Percentiles rank a stretch among this genome's conserved stretches.
These are phyloP conservation scores for Camelina neglecta DNA, from an alignment of 345 rosid genomes.

Conservation along the genomic window DNA sequence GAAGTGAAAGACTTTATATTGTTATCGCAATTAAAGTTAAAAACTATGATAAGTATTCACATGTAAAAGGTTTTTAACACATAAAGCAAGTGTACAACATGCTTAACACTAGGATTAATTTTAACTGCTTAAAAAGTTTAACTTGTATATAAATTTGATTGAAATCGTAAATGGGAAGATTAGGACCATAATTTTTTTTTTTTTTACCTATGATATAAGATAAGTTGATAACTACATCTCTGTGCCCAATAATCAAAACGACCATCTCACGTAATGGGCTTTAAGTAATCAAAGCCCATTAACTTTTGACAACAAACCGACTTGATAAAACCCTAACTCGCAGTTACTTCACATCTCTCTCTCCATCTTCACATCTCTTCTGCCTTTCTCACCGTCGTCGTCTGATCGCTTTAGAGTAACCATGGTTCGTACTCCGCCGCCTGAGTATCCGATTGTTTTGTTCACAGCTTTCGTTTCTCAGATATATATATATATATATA, in stretches of 20 bases:
- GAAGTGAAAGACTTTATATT: background rate
- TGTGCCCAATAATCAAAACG: too few species aligned
- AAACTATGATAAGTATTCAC: background rate
- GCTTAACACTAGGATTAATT: background rate
- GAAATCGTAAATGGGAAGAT: too few species aligned
- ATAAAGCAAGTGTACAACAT: background rate
- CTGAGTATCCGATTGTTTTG: background rate
- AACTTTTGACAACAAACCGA: background rate
- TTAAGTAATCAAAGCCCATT: too few species aligned
- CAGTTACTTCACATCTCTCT: background rate
- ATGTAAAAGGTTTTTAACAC: background rate
- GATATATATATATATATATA: too few species aligned
- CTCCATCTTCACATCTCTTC: too few species aligned
- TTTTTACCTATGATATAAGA: too few species aligned
- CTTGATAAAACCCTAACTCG: constrained; percentile 32
- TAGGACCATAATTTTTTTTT: too few species aligned
- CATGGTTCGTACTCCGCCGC: constrained; percentile 43
- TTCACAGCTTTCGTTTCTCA: background rate
- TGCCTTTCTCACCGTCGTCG: background rate
- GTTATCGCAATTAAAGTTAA: background rate
- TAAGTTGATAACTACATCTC: too few species aligned
- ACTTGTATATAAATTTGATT: too few species aligned
- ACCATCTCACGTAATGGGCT: too few species aligned
- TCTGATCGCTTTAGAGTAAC: constrained; percentile 19
- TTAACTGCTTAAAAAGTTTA: too few species aligned